phyloP scores from a whole-genome alignment of 208 protist species.

The Wallacemonas collosoma region DNA sequence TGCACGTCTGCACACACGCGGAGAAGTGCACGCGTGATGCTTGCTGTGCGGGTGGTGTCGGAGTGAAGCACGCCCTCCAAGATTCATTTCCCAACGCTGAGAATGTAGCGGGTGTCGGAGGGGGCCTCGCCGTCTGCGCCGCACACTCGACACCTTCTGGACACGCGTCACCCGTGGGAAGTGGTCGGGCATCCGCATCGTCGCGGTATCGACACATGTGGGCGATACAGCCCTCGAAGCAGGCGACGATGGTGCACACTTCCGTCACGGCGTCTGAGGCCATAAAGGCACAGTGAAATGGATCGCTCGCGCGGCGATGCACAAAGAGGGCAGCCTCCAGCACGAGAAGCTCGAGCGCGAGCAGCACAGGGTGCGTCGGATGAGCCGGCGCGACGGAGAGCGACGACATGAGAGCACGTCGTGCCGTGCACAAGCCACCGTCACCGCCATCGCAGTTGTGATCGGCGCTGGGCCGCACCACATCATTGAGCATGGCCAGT shows the following conservation, averaged over 20 bases:
- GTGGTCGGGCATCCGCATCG: slow-evolving; percentile 3
- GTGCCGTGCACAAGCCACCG: no score
- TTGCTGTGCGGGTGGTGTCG: slow-evolving; percentile 20
- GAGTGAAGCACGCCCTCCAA: slow-evolving; percentile 26
- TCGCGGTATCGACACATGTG: slow-evolving; percentile 1
- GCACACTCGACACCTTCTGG: no score
- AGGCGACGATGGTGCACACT: background rate
- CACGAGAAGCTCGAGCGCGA: slow-evolving; percentile 21
- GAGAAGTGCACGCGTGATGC: background rate
- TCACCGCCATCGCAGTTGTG: background rate
- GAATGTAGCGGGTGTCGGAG: background rate
- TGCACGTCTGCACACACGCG: background rate
- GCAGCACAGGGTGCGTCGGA: slow-evolving; percentile 18
- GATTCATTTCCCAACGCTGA: background rate
- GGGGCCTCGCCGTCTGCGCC: no score
- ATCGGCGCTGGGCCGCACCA: background rate
- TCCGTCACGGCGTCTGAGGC: slow-evolving; percentile 12
- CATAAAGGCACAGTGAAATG: slow-evolving; percentile 2
- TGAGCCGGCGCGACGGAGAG: background rate
- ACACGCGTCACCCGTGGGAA: background rate
- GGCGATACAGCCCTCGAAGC: background rate
- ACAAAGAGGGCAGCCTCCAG: slow-evolving; percentile 34
- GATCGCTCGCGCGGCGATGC: slow-evolving; percentile 5
- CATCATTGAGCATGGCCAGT: slow-evolving; percentile 19
- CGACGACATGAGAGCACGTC: background rate